phyloP scores from a whole-genome alignment of 2,329 filamentous ascomycete genomes.

The Verruconis gallopava region DNA sequence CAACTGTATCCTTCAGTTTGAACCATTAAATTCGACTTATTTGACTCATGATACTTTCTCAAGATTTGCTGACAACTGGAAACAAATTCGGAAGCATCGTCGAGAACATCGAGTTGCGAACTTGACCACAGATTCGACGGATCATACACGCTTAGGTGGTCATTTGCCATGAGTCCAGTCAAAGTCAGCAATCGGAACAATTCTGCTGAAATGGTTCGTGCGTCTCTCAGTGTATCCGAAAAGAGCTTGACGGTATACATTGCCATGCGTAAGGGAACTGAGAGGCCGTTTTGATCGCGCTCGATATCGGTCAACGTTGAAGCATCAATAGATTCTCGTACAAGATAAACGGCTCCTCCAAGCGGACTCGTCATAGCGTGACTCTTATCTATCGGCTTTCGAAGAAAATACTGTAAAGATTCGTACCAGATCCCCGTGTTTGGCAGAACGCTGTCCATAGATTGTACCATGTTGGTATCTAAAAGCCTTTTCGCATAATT shows the following conservation, averaged over 20 bases:
- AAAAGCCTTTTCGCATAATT: conserved; percentile 39
- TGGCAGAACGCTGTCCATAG: conserved; percentile 44
- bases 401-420: conserved; percentile 45
- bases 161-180: conserved; percentile 44
- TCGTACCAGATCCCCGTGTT: conserved; percentile 50
- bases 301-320: conserved; percentile 23
- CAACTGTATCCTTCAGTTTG: conserved; percentile 15
- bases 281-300: conserved; percentile 57
- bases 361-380: conserved; percentile 63
- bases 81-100: conserved; percentile 40
- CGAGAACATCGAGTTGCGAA: conserved; percentile 35
- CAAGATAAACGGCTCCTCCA: conserved; percentile 56
- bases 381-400: conserved; percentile 43
- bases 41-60: conserved; percentile 26
- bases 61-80: conserved; percentile 36
- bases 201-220: conserved; percentile 23
- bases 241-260: conserved; percentile 54
- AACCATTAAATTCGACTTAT: conserved; percentile 12
- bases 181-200: conserved; percentile 40
- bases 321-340: conserved; percentile 21
- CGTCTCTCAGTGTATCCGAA: conserved; percentile 21
- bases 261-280: conserved; percentile 62
- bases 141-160: conserved; percentile 44
- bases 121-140: conserved; percentile 41
- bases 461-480: conserved; percentile 15